Base-by-base conservation (phyloP, 352 stramenopile species). In the Globisporangium irregulare region DNA sequence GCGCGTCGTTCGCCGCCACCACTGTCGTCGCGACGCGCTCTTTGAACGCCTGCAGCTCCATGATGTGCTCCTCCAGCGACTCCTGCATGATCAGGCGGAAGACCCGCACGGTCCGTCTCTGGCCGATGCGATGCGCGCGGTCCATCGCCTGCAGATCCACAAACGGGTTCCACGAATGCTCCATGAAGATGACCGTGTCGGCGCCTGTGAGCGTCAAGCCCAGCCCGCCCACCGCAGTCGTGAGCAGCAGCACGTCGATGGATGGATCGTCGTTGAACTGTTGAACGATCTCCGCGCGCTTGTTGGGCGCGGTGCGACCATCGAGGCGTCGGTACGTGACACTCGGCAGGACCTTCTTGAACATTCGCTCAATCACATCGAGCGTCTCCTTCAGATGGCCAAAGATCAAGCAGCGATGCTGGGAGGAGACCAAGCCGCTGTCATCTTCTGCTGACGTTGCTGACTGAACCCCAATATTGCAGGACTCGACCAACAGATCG, bases 161-260 rank as follows among this genome's bases (percentile, higher is more conserved):
- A 72, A 97, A 96, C 22, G 97, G 97, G 71, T 99, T 99, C 95
- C 97, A 99, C 62, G 98, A 95, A 66, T 98, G 93, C 76, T 99
- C 98, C 1, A 99, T 72, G 71, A 99, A 99, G 43, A 99, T 97
- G 9, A 99, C 97, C 0, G 92, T 99, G 75, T 99, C 95, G 4
- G 97, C 97, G 12, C 89, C 92, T 7, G 95, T 99, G 54, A 99
- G 82, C 64, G 98, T 99, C 7, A 99, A 86, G 22, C 98, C 98
- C 5, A 99, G 73, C 0, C 96, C 95, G 20, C 98, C 97, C 32
- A 99, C 87, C 38, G 89, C 80, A 0, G 97, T 99, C 18, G 97
- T 99, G 41, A 99, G 82, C 57, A 99, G 74, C 54, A 99, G 73
- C n/a, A 99, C 72, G 63, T 97, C 88, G 58, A 99, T 94, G 9